Conservation (phyloP, 2,329 filamentous ascomycete genomes). For the Diaporthe capsici region DNA sequence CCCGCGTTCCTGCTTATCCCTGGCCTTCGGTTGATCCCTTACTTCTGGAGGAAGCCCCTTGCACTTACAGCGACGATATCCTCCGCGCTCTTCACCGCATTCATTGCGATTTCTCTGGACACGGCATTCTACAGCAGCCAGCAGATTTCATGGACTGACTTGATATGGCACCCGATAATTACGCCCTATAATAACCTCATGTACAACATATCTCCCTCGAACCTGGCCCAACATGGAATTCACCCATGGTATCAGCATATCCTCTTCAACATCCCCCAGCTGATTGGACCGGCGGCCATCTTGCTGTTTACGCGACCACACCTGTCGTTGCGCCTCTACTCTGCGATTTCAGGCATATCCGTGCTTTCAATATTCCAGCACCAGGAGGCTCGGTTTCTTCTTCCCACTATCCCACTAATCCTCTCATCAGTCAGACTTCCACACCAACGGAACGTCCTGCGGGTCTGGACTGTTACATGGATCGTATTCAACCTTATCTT, state of each 20-base stretch:
- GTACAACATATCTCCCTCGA: slow-evolving; percentile 80
- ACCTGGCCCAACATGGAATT: slow-evolving; percentile 81
- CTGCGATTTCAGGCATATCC: slow-evolving; percentile 79
- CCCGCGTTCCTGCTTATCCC: slow-evolving; percentile 92
- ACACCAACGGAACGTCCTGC: slow-evolving; percentile 62
- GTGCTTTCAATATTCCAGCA: slow-evolving; percentile 83
- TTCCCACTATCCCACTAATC: slow-evolving; percentile 83
- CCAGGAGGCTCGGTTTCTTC: slow-evolving; percentile 84
- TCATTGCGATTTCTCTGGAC: slow-evolving; percentile 84
- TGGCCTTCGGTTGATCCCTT: slow-evolving; percentile 84
- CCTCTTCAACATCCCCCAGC: slow-evolving; percentile 77
- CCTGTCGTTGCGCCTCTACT: slow-evolving; percentile 74
- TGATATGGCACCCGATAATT: slow-evolving; percentile 76
- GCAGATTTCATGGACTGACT: slow-evolving; percentile 74
- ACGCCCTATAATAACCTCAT: slow-evolving; percentile 83
- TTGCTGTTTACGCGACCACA: slow-evolving; percentile 72
- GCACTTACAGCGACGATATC: slow-evolving; percentile 74
- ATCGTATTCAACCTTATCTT: slow-evolving; percentile 77
- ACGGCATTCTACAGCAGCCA: slow-evolving; percentile 83
- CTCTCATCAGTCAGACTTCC: slow-evolving; percentile 81
- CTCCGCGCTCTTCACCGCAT: slow-evolving; percentile 76
- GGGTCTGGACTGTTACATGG: slow-evolving; percentile 74
- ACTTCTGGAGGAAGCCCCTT: slow-evolving; percentile 79
- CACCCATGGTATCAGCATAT: slow-evolving; percentile 86
- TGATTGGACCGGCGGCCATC: slow-evolving; percentile 78